Base-by-base conservation (phyloP, 2,329 filamentous ascomycete genomes). In the Albifimbria verrucaria region DNA sequence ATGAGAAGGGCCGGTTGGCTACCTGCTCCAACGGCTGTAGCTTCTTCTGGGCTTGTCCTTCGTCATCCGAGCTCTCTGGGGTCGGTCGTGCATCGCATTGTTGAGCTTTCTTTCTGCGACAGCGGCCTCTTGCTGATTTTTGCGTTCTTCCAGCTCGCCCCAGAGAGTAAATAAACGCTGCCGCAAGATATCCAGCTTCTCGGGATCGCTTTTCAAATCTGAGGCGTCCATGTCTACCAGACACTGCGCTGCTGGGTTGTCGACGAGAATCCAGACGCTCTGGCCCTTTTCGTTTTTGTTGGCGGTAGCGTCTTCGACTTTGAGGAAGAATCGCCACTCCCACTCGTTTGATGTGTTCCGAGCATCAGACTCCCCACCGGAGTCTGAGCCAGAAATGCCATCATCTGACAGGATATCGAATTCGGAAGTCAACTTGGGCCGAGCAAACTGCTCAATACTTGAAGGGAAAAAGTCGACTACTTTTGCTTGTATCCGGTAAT, bases 271-370 rank as follows among this genome's bases (percentile, higher is more conserved):
- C 77, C 88, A 90, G 49, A 92, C 65, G 24, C 76, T 75, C 7
- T 78, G 65, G 15, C 74, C 78, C 15, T 68, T 63, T 59, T 52
- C 65, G 21, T 61, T 53, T 23, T 52, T 26, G 60, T 57, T 43
- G 62, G 56, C 66, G 4, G 72, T 65, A 0, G 81, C 85, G 58
- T 92, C 89, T 68, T 96, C 89, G 1, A 97, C 81, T 12, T 88
- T 77, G 22, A 97, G 77, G 21, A 82, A 83, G 69, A 97, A 97
- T 15, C 82, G 80, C 92, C 92, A 97, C 68, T 94, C 85, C 89
- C 90, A 96, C 7, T 68, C 63, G 12, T 59, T 65, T 10, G 24
- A 39, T 6, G 65, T 44, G n/a, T 62, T 54, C 12, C 65, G 52
- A 4, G 53, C 62, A 45, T 54, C 57, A 15, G 49, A 39, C 6